Evolutionary conservation across 352 stramenopile species (phyloP), one percentile per base, ranked within the genome.

Genomic region (Globisporangium okanoganense): DNA sequence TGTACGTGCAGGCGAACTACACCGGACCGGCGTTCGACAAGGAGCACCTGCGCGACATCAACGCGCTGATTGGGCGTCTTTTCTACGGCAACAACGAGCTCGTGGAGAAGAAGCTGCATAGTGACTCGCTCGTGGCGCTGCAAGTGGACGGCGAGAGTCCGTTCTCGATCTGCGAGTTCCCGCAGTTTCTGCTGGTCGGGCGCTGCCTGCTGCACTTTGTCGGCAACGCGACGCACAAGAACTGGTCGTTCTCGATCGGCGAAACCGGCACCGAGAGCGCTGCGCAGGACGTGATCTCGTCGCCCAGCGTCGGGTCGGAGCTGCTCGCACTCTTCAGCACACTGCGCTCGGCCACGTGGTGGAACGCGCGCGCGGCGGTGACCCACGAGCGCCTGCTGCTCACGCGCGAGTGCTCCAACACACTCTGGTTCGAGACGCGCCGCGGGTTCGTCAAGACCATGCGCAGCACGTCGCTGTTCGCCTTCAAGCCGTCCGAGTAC

Each of bases 1-100:
- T 92, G 64, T 94, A 90, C 56, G 82, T 92, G 41, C 82, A 94
- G 48, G 75, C 82, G 20, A 92, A 94, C 58, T 94, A 94, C 70
- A 92, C 85, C 3, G 82, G 85, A 20, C 85, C 85, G 8, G 82
- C 85, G 14, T 79, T 94, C 45, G 80, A 91, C 40, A 70, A 71
- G 18, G 63, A 69, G 48, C 58, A 67, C 29, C 59, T 94, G 12
- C 51, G 61, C 33, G 80, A 90, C 63, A 69, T 90, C 49, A 68
- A 79, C 14, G 64, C 72, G 38, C 58, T 79, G 16, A 55, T 65
- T 12, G 64, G 67, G 3, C 65, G 56, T 18, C 59, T 88, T 18
- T 64, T 90, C 53, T 38, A 48, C 56, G 58, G 57, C 38, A 33
- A 62, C 44, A 27, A 53, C 13, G 65, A 75, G n/a, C 53, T 56